These are phyloP conservation scores for Marvania coccoides DNA, from an alignment of 139 green algal species.

Conservation along the genomic window DNA sequence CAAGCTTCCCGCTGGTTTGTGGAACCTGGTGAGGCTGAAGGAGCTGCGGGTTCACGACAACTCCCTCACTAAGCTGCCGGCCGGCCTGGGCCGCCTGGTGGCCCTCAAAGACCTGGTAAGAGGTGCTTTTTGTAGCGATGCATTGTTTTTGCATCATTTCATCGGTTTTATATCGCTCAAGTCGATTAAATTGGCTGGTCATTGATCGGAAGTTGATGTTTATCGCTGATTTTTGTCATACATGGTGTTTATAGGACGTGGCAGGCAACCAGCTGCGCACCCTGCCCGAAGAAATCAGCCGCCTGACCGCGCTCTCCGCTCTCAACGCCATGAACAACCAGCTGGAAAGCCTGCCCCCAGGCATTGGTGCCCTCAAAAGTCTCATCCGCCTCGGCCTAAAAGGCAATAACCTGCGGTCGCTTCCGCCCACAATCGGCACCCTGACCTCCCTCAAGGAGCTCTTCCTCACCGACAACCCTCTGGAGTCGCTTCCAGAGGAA, in stretches of 20 bases:
- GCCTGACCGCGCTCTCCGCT: constrained; percentile 19
- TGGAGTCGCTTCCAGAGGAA: constrained; percentile 6
- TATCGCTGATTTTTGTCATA: no score
- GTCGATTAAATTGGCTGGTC: no score
- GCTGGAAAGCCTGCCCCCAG: constrained; percentile 43
- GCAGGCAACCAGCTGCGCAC: constrained; percentile 28
- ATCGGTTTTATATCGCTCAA: no score
- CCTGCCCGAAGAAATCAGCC: constrained; percentile 34
- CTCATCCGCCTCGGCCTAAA: constrained; percentile 44
- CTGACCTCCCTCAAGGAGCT: constrained; percentile 20
- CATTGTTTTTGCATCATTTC: no score
- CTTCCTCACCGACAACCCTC: constrained; percentile 29
- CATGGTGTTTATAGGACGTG: no score
- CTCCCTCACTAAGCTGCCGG: constrained; percentile 44
- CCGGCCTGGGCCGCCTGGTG: constrained; percentile 36
- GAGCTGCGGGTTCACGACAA: constrained; percentile 14
- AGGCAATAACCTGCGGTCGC: constrained; percentile 25
- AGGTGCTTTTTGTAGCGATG: no score
- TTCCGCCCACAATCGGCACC: constrained; percentile 20
- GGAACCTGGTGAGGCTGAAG: neutral
- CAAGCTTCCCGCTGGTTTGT: neutral
- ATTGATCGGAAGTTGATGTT: no score
- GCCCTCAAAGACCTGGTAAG: constrained; percentile 48
- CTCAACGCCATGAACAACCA: constrained; percentile 52
- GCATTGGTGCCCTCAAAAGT: constrained; percentile 24